These are phyloP conservation scores for Trichoderma orchidacearum DNA, from an alignment of 495 filamentous ascomycete species.

Conservation along the genomic window DNA sequence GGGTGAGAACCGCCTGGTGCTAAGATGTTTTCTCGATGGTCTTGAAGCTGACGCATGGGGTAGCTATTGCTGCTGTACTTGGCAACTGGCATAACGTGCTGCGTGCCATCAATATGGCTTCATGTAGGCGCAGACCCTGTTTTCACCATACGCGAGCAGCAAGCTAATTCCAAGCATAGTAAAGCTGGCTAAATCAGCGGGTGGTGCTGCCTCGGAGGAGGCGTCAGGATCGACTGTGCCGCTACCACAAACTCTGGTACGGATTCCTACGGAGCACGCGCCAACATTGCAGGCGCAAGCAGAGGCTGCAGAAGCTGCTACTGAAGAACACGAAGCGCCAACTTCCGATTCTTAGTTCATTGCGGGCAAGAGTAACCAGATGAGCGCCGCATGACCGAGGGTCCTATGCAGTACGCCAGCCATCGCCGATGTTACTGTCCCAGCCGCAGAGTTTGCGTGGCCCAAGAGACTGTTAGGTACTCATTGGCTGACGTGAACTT, in stretches of 20 bases:
- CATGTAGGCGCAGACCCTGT: slow-evolving; percentile 44
- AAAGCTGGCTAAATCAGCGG: slow-evolving; percentile 35
- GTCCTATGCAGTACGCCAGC: too few relatives aligned
- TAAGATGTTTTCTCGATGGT: neutral
- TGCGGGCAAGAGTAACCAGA: neutral
- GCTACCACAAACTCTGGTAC: slow-evolving; percentile 67
- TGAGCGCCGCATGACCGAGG: too few relatives aligned
- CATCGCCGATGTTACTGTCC: too few relatives aligned
- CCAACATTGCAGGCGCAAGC: slow-evolving; percentile 38
- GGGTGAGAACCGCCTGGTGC: slow-evolving; percentile 35
- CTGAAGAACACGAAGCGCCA: slow-evolving; percentile 8
- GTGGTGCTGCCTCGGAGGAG: slow-evolving; percentile 10
- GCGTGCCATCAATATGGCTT: slow-evolving; percentile 87
- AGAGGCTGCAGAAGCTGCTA: slow-evolving; percentile 25
- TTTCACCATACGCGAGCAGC: neutral
- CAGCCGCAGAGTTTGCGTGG: too few relatives aligned
- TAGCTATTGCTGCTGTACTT: slow-evolving; percentile 83
- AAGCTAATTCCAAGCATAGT: neutral
- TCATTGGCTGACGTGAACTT: too few relatives aligned
- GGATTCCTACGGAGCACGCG: slow-evolving; percentile 61
- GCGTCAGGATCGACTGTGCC: slow-evolving; percentile 21
- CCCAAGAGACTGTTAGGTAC: too few relatives aligned
- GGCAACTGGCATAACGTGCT: slow-evolving; percentile 96
- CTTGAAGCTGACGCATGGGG: neutral
- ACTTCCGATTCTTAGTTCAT: neutral